Evolutionary conservation across 1,284 basidiomycete species (phyloP).

Genomic region (Inonotus hispidus): DNA sequence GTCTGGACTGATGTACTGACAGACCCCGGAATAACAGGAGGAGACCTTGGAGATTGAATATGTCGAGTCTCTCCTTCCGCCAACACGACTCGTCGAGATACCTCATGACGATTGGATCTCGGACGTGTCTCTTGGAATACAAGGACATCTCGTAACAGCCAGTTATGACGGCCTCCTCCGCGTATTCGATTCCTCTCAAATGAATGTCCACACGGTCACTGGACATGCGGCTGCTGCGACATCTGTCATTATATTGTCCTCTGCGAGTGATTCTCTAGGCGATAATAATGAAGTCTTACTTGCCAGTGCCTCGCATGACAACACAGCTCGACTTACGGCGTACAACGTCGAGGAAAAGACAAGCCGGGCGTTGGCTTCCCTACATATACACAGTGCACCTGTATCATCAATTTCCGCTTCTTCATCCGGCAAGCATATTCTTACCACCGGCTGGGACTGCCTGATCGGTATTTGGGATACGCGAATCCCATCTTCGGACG

Average conservation of each 20-base stretch:
- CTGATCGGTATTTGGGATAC: constrained; percentile 78
- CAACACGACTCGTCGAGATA: constrained; percentile 73
- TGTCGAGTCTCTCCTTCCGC: constrained; percentile 88
- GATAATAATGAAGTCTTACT: constrained; percentile 41
- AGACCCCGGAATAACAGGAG: constrained; percentile 44
- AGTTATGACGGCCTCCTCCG: constrained; percentile 80
- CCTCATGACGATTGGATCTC: constrained; percentile 96
- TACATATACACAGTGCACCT: constrained; percentile 73
- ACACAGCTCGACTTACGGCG: constrained; percentile 62
- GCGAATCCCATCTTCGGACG: constrained; percentile 53
- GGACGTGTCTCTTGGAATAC: constrained; percentile 63
- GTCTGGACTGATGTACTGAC: constrained; percentile 14
- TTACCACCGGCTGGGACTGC: constrained; percentile 78
- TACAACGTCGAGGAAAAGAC: constrained; percentile 34
- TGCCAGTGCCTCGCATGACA: constrained; percentile 82
- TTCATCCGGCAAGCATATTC: constrained; percentile 49
- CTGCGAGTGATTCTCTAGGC: constrained; percentile 22
- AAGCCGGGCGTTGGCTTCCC: constrained; percentile 45
- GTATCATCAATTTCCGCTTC: constrained; percentile 63
- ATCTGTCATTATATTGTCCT: constrained; percentile 58
- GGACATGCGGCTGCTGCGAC: constrained; percentile 69
- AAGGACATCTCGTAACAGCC: constrained; percentile 69
- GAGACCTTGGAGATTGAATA: constrained; percentile 93
- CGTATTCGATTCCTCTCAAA: constrained; percentile 67
- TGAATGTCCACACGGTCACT: constrained; percentile 42